A percentile compares a stretch with the other conserved stretches of the same genome.
Conservation (phyloP, 148 eudicot genomes). For the Fagopyrum tataricum region DNA sequence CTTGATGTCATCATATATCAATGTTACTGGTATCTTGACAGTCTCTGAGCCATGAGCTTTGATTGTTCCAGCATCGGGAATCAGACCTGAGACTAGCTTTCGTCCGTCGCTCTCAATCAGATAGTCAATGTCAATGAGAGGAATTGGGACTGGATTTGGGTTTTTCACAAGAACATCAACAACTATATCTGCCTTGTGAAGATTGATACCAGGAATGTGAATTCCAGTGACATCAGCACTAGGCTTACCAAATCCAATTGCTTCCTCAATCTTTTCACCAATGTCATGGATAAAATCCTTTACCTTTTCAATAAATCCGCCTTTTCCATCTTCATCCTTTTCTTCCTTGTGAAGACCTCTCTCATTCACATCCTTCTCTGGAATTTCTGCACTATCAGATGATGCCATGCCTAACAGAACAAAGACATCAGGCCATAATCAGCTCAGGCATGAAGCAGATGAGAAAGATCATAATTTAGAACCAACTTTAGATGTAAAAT, state of each 20-base stretch:
- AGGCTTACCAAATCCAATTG: conserved; percentile 88
- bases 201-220: conserved; percentile 70
- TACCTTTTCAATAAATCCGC: conserved; percentile 65
- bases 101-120: conserved; percentile 84
- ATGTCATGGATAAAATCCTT: conserved; percentile 78
- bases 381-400: conserved; percentile 51
- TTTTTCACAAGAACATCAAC: conserved; percentile 85
- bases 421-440: conserved; percentile 1
- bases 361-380: conserved; percentile 46
- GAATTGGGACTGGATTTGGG: conserved; percentile 91
- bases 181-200: conserved; percentile 64
- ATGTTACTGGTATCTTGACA: conserved; percentile 63
- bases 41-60: conserved; percentile 96
- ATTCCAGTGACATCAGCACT: conserved; percentile 70
- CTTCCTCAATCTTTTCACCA: conserved; percentile 90
- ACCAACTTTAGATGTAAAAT: neutral
- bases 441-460: neutral
- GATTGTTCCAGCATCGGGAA: conserved; percentile 93
- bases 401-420: conserved; percentile 54
- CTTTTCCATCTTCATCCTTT: conserved; percentile 42
- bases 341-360: conserved; percentile 37
- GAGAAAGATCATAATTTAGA: neutral
- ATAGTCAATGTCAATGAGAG: conserved; percentile 88
- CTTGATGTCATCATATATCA: conserved; percentile 83
- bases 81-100: conserved; percentile 81